A percentile compares a stretch with the other conserved stretches of the same genome.
Evolutionary conservation across 176 grass and related monocot species (phyloP).

Genomic region (Oryza rufipogon): DNA sequence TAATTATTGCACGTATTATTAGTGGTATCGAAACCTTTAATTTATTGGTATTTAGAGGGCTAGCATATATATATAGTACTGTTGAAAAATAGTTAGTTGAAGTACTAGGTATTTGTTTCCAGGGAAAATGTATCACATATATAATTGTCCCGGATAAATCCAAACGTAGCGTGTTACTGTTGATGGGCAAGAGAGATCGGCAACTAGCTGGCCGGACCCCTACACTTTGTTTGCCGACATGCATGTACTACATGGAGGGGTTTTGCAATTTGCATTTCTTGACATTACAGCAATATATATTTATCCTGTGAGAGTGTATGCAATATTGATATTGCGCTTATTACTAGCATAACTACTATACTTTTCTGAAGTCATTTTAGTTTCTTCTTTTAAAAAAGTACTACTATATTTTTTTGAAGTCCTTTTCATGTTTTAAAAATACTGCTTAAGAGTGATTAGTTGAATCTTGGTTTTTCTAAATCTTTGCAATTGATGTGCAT

Average conservation of each 20-base stretch:
- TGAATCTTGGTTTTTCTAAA: too few species aligned
- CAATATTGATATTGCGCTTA: not conserved
- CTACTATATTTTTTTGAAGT: not conserved
- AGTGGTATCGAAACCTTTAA: not conserved
- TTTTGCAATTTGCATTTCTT: not conserved
- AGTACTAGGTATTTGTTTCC: not conserved
- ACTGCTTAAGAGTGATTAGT: not conserved
- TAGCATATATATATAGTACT: not conserved
- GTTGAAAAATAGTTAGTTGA: not conserved
- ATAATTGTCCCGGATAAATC: not conserved
- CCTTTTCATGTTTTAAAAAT: not conserved
- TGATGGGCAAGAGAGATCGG: not conserved
- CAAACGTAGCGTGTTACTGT: not conserved
- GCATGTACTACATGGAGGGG: not conserved
- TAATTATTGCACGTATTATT: not conserved
- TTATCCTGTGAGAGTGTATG: not conserved
- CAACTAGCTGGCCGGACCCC: not conserved
- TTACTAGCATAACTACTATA: not conserved
- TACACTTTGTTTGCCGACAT: not conserved
- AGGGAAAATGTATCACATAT: not conserved
- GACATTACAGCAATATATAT: not conserved
- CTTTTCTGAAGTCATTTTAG: too few species aligned
- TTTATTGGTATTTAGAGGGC: not conserved
- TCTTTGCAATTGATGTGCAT: not conserved
- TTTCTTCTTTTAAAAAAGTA: not conserved